phyloP scores from a whole-genome alignment of 306 rosid genomes.

The Fagus sylvatica region DNA sequence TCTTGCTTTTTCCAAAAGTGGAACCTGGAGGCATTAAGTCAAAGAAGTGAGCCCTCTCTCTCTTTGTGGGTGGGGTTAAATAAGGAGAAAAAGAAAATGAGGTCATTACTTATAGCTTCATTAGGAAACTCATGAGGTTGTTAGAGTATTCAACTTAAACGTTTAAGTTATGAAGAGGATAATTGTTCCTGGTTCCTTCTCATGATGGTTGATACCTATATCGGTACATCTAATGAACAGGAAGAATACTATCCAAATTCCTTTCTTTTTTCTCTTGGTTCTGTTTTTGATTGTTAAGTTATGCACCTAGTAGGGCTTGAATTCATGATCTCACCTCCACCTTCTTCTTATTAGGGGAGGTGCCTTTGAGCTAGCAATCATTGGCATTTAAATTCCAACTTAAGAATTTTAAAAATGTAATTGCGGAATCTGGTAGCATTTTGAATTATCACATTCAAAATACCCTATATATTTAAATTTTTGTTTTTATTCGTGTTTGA shows the following conservation, averaged over 20 bases:
- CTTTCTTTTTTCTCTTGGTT: not conserved
- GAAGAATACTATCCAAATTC: not conserved
- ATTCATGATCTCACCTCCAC: not conserved
- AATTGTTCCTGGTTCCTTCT: not conserved
- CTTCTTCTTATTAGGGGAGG: not conserved
- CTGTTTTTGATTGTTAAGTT: not conserved
- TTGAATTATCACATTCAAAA: not conserved
- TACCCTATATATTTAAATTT: not conserved
- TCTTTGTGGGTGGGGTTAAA: not conserved
- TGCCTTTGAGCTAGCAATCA: not conserved
- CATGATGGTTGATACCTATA: not conserved
- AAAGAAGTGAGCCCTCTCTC: not conserved
- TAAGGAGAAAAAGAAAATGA: not conserved
- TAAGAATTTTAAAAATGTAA: not conserved
- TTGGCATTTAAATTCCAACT: not conserved
- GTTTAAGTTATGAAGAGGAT: not conserved
- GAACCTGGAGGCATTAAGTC: not conserved
- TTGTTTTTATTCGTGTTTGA: not conserved
- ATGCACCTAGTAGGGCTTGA: not conserved
- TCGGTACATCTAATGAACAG: not conserved
- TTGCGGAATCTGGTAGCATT: not conserved
- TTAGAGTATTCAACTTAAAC: not conserved
- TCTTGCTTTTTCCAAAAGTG: not conserved
- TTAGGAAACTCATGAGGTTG: not conserved
- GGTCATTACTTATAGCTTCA: not conserved